These are phyloP conservation scores for Epithemia pelagica DNA, from an alignment of 108 stramenopile species.

Conservation along the genomic window DNA sequence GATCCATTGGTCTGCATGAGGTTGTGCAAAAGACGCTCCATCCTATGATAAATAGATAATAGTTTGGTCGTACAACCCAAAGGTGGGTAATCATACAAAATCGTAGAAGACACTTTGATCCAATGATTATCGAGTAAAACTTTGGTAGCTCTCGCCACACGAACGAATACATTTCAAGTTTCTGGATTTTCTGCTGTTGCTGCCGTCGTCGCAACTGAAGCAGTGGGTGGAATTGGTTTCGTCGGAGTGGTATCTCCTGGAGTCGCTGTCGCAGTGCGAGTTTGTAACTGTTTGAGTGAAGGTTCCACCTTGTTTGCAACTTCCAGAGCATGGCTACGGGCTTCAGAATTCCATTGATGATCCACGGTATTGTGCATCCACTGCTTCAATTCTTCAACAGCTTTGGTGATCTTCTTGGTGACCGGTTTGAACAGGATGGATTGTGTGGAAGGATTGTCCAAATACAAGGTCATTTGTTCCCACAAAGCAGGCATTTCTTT, in stretches of 20 bases:
- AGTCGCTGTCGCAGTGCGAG: background rate
- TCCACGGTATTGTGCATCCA: background rate
- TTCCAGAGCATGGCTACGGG: background rate
- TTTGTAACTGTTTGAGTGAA: background rate
- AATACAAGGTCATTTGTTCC: constrained; percentile 68
- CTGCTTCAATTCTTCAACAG: constrained; percentile 38
- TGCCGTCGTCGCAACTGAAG: too few species aligned
- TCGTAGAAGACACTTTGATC: too few species aligned
- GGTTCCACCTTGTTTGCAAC: background rate
- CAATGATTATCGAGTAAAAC: too few species aligned
- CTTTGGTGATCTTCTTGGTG: constrained; percentile 58
- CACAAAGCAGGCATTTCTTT: constrained; percentile 35
- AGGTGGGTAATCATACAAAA: too few species aligned
- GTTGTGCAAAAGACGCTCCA: too few species aligned
- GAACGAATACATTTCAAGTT: too few species aligned
- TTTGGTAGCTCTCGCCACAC: too few species aligned
- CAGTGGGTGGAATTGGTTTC: too few species aligned
- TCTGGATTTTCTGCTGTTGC: too few species aligned
- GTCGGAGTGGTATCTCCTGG: background rate
- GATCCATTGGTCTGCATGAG: too few species aligned
- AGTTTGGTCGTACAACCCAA: too few species aligned
- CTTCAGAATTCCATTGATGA: background rate
- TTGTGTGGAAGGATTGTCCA: constrained; percentile 76
- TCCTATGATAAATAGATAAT: too few species aligned
- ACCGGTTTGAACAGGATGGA: constrained; percentile 81